phyloP scores from a whole-genome alignment of 768 basidiomycete genomes.

The Favolaschia claudopus region DNA sequence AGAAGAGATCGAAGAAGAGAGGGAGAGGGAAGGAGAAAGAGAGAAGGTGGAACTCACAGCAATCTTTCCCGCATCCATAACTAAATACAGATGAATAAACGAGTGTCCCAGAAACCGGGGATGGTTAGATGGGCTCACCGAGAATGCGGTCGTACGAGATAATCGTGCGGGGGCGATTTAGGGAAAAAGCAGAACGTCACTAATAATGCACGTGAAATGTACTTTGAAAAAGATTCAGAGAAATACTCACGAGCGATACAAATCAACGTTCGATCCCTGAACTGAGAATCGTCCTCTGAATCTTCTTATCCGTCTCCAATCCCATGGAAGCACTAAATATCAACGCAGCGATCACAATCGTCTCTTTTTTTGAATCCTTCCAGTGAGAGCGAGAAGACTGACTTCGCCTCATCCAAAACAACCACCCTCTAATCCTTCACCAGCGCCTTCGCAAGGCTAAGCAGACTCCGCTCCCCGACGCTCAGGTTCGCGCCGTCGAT shows the following conservation, averaged over 20 bases:
- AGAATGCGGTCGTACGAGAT: conserved; percentile 79
- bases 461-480: conserved; percentile 74
- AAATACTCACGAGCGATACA: conserved; percentile 80
- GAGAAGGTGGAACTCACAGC: conserved; percentile 42
- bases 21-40: neutral
- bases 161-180: conserved; percentile 80
- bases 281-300: conserved; percentile 84
- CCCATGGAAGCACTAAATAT: conserved; percentile 67
- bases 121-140: neutral
- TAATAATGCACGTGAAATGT: no score
- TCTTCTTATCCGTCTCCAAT: conserved; percentile 80
- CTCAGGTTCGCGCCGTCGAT: conserved; percentile 79
- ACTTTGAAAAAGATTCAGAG: no score
- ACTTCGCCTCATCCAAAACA: conserved; percentile 82
- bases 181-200: neutral
- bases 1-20: no score
- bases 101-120: neutral
- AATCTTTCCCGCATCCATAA: conserved; percentile 69
- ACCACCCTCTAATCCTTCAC: conserved; percentile 73
- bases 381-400: no score
- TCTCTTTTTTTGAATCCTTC: no score
- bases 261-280: conserved; percentile 74
- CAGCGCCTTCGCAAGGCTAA: conserved; percentile 81
- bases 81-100: conserved; percentile 29
- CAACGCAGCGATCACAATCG: no score